Conservation (phyloP, 148 eudicot species). For the Camellia japonica region DNA sequence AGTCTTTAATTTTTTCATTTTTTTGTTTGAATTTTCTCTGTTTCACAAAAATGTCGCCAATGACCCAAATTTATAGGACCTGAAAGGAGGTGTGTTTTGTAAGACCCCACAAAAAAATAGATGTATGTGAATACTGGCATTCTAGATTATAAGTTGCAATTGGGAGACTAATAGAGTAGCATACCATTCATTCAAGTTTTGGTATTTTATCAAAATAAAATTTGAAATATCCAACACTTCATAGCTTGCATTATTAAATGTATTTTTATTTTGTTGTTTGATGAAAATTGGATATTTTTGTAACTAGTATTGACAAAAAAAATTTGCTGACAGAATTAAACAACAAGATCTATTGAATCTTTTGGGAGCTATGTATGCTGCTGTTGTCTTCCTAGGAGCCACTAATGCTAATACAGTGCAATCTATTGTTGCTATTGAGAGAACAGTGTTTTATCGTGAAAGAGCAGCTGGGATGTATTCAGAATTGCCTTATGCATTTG, state of each 20-base stretch:
- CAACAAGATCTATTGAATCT: constrained; percentile 24
- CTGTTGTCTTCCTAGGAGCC: constrained; percentile 70
- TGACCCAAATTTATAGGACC: no score
- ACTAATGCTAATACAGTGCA: constrained; percentile 79
- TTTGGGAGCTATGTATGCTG: constrained; percentile 71
- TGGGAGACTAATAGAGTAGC: neutral
- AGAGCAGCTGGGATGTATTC: constrained; percentile 94
- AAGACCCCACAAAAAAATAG: no score
- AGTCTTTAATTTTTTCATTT: constrained; percentile 14
- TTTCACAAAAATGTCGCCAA: neutral
- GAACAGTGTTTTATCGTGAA: constrained; percentile 70
- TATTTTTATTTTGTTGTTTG: no score
- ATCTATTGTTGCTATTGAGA: no score
- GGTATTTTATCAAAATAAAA: no score
- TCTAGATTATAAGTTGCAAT: neutral
- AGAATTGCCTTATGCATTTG: constrained; percentile 73
- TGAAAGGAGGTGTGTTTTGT: no score
- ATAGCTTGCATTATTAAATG: no score
- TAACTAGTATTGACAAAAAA: neutral
- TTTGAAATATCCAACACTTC: no score
- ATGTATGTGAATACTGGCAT: neutral
- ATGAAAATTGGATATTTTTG: neutral
- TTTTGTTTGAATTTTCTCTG: neutral
- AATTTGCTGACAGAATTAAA: constrained; percentile 4
- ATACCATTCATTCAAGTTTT: no score